These are phyloP conservation scores for Nakaseomyces uthaithaninus DNA, from an alignment of 1,139 yeast species.

Conservation along the genomic window DNA sequence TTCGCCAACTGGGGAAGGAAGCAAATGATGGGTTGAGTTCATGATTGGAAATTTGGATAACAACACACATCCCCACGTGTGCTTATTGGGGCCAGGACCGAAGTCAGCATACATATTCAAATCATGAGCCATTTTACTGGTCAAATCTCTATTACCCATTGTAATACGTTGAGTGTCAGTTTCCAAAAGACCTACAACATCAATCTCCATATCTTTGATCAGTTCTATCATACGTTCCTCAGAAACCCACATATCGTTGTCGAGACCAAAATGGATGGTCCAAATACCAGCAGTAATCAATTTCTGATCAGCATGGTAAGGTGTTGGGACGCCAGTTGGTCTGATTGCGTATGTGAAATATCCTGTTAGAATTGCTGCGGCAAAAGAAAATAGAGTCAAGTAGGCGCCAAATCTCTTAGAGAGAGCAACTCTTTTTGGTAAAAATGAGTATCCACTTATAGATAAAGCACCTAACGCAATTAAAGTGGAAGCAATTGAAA, in stretches of 20 bases:
- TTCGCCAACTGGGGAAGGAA: constrained; percentile 97
- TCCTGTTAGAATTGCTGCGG: constrained; percentile 24
- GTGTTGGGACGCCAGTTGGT: constrained; percentile 44
- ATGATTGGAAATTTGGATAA: constrained; percentile 90
- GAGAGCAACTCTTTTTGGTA: constrained; percentile 7
- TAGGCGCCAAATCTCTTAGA: constrained; percentile 22
- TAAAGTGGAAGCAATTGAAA: constrained; percentile 44
- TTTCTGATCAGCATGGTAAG: constrained; percentile 69
- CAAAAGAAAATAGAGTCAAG: constrained; percentile 38
- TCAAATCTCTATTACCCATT: constrained; percentile 91
- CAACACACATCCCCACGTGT: constrained; percentile 95
- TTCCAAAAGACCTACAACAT: constrained; percentile 83
- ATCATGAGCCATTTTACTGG: constrained; percentile 87
- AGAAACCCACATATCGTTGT: constrained; percentile 97
- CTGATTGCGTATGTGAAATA: constrained; percentile 21
- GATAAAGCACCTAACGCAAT: constrained; percentile 35
- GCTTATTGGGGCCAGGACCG: constrained; percentile 97
- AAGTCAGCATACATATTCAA: constrained; percentile 90
- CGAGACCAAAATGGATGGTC: constrained; percentile 96
- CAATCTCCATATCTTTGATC: constrained; percentile 76
- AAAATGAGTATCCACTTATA: constrained; percentile 7
- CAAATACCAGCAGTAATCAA: constrained; percentile 91
- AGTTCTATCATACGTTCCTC: constrained; percentile 84
- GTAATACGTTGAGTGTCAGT: constrained; percentile 89
- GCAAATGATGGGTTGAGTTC: constrained; percentile 78